These are phyloP conservation scores for Zangia roseola DNA, from an alignment of 768 basidiomycete species.

Conservation along the genomic window DNA sequence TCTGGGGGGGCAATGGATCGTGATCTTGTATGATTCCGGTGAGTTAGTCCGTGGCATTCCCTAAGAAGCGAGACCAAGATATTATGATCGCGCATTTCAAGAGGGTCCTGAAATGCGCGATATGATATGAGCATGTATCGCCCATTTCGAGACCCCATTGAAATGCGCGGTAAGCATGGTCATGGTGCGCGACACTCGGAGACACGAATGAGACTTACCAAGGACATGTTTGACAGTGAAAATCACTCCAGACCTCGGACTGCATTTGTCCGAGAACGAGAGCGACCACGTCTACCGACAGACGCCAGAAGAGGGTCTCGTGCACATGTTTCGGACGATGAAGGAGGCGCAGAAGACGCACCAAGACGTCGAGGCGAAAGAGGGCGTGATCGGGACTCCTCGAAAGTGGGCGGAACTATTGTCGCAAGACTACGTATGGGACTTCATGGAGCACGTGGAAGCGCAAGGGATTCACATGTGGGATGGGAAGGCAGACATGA, in stretches of 20 bases:
- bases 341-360: background rate
- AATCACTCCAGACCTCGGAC: background rate
- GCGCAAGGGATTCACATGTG: background rate
- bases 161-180: too few species aligned
- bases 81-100: too few species aligned
- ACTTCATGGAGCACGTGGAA: background rate
- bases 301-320: background rate
- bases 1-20: background rate
- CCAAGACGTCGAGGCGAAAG: background rate
- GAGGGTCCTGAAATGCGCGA: too few species aligned
- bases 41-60: background rate
- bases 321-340: background rate
- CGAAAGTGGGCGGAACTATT: background rate
- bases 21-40: background rate
- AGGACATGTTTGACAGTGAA: too few species aligned
- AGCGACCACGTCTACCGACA: background rate
- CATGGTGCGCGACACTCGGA: too few species aligned
- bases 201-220: too few species aligned
- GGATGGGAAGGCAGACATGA: background rate
- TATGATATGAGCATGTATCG: too few species aligned
- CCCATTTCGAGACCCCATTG: too few species aligned
- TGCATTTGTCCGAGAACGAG: background rate
- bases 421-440: background rate
- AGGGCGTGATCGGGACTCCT: background rate
- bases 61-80: too few species aligned